phyloP scores from a whole-genome alignment of 441 rosid genomes.

The Theobroma grandiflorum region DNA sequence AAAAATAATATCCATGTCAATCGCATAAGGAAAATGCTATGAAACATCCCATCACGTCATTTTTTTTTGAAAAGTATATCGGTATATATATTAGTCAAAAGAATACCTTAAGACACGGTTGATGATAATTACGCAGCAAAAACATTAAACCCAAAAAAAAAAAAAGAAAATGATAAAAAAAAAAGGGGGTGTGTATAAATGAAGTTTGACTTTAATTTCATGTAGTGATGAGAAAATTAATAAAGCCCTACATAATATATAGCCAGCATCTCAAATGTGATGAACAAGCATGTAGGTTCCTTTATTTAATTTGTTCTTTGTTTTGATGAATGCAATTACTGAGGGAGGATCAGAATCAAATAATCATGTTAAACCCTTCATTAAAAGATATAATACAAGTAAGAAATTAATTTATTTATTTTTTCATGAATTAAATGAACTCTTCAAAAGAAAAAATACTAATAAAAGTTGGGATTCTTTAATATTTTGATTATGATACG shows the following conservation, averaged over 20 bases:
- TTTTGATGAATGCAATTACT: too few species aligned
- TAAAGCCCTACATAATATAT: neutral
- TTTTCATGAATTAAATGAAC: neutral
- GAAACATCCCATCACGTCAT: neutral
- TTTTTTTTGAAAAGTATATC: too few species aligned
- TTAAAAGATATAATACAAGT: neutral
- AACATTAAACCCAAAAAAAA: neutral
- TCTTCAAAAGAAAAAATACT: neutral
- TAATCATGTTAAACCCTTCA: neutral
- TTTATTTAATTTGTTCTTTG: neutral
- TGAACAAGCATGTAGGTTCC: slow-evolving; percentile 13
- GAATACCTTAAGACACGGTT: too few species aligned
- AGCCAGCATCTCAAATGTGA: neutral
- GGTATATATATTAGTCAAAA: too few species aligned
- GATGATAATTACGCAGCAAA: too few species aligned
- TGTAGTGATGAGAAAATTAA: neutral
- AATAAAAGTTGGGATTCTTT: neutral
- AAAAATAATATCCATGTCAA: neutral
- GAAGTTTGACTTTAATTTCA: neutral
- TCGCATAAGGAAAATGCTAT: neutral
- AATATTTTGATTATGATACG: slow-evolving; percentile 8
- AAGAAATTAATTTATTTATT: neutral
- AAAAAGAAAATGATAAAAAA: neutral
- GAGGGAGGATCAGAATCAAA: neutral
- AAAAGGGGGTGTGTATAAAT: neutral